Base-by-base conservation (phyloP, 1,284 basidiomycete genomes). In the Trichosporon sp. region DNA sequence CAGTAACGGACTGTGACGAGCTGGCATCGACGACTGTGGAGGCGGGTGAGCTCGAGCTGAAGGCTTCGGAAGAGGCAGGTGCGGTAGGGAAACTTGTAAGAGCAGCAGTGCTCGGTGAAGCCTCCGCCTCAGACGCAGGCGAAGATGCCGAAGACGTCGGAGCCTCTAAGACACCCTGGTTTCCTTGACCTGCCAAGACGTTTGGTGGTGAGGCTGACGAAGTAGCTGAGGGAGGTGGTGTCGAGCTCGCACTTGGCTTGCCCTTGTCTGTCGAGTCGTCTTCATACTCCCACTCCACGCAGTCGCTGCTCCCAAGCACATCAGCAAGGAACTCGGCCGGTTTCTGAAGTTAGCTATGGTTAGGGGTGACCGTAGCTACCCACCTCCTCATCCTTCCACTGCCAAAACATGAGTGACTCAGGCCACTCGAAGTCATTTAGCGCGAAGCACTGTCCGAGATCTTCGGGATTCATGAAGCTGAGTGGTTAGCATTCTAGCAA, bases 381-480 rank as follows among this genome's bases (percentile, higher is more conserved):
- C 10, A 60, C 60, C 32, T 34, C 36, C 4, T 36, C 58, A 25
- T 52, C 62, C 40, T 52, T 21, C 73, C 75, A 80, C 64, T 81
- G 76, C 80, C 80, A 81, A 66, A 76, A 80, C 80, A 80, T 80
- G 61, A 81, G 73, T 27, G 79, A 78, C 0, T 68, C 78, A 57
- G 78, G 78, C 79, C 79, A 81, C 0, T 78, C 59, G 75, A 75
- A 59, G 27, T 37, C 33, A 19, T 33, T 44, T 23, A 46, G 23
- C 14, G 10, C 19, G 36, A 59, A 23, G 31, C 62, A 63, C n/a
- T 36, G 6, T 13, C 27, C 62, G 2, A 63, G 62, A 21, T 34
- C 33, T 3, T 46, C 25, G 10, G 62, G 49, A 9, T 21, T 33
- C 64, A 65, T 59, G 29, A 56, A 62, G 1, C 58, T 57, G 56